Conservation (phyloP, 1,284 basidiomycete genomes). For the Gomphus bonarii region DNA sequence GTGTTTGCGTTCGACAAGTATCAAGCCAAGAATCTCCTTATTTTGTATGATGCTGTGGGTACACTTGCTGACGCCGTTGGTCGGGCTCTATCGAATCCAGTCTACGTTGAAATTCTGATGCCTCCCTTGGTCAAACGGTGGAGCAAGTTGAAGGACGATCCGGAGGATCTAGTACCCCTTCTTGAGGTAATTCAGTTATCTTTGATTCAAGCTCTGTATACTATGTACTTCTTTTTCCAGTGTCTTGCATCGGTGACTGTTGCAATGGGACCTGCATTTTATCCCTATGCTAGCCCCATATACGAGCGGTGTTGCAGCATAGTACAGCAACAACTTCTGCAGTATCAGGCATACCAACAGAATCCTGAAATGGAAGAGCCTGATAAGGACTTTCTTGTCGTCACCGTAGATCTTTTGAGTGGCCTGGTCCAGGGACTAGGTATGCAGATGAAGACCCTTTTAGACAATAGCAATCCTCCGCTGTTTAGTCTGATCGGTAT, state of each 20-base stretch:
- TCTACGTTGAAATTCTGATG: constrained; percentile 93
- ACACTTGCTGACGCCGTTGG: constrained; percentile 97
- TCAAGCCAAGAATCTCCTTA: constrained; percentile 98
- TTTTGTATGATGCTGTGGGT: constrained; percentile 96
- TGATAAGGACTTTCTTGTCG: constrained; percentile 93
- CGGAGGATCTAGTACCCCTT: constrained; percentile 89
- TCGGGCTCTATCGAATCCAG: constrained; percentile 72
- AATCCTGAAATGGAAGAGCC: constrained; percentile 86
- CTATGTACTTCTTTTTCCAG: constrained; percentile 29
- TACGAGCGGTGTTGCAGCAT: constrained; percentile 88
- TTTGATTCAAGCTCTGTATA: constrained; percentile 7
- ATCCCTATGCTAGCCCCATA: constrained; percentile 83
- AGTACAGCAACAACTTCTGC: constrained; percentile 71
- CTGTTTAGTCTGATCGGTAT: constrained; percentile 72
- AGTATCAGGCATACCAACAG: constrained; percentile 77
- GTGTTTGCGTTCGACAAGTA: constrained; percentile 97
- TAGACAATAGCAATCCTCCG: constrained; percentile 60
- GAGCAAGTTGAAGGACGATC: constrained; percentile 82
- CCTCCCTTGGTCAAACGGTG: constrained; percentile 88
- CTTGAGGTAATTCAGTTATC: constrained; percentile 59
- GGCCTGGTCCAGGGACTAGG: constrained; percentile 94
- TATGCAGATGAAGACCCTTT: constrained; percentile 62
- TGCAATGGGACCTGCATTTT: constrained; percentile 88
- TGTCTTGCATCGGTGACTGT: constrained; percentile 97
- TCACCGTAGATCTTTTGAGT: constrained; percentile 91